A percentile compares a stretch with the other conserved stretches of the same genome.
Evolutionary conservation across 495 filamentous ascomycete species (phyloP).

Genomic region (Penicillium lagena): DNA sequence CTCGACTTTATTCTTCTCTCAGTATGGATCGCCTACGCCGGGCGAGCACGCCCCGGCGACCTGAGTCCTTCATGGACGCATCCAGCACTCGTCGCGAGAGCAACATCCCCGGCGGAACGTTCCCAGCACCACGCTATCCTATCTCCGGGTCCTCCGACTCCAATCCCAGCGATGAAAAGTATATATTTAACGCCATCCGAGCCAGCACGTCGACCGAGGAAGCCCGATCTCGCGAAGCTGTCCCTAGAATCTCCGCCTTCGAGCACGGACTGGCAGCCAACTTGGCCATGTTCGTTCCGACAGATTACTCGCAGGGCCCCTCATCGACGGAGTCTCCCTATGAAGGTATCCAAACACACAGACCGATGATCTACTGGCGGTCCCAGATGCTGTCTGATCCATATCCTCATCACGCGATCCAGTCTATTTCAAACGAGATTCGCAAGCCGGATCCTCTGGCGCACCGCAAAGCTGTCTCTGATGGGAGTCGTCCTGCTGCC

Average conservation of each 20-base stretch:
- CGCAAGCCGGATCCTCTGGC: background rate
- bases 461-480: constrained; percentile 16
- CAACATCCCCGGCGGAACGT: too few relatives aligned
- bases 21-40: too few relatives aligned
- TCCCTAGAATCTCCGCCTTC: constrained; percentile 5
- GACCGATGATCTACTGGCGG: constrained; percentile 5
- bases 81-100: constrained; percentile 3
- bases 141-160: constrained; percentile 28
- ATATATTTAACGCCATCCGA: constrained; percentile 37
- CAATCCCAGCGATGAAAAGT: constrained; percentile 31
- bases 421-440: background rate
- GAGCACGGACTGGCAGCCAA: constrained; percentile 26
- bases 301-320: constrained; percentile 4
- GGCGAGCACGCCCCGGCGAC: background rate
- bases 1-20: background rate
- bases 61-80: constrained; percentile 2
- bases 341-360: background rate
- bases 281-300: constrained; percentile 25
- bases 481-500: constrained; percentile 6
- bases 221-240: constrained; percentile 1
- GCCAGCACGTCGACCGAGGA: constrained; percentile 16
- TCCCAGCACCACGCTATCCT: too few relatives aligned
- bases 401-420: background rate
- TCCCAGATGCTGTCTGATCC: constrained; percentile 13
- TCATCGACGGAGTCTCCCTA: background rate